A percentile compares a stretch with the other conserved stretches of the same genome.
These are phyloP conservation scores for Kuraishia molischiana DNA, from an alignment of 805 yeast genomes.

Conservation along the genomic window DNA sequence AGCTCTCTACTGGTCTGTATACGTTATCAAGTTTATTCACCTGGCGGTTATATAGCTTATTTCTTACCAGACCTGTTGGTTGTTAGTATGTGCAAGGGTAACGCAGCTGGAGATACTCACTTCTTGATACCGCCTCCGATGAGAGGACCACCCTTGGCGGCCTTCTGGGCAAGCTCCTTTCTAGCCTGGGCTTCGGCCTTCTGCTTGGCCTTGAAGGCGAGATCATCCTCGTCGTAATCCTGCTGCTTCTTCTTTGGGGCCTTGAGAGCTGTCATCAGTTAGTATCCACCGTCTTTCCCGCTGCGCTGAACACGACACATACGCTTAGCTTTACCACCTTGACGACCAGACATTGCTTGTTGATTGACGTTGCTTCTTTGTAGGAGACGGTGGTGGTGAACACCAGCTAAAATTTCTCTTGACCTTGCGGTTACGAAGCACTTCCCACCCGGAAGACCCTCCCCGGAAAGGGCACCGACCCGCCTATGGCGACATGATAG, in stretches of 20 bases:
- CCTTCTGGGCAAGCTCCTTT: slow-evolving; percentile 82
- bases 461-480: too few species aligned
- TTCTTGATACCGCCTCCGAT: slow-evolving; percentile 95
- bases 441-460: too few species aligned
- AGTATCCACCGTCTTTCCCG: neutral
- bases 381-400: too few species aligned
- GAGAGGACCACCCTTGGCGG: slow-evolving; percentile 84
- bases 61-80: slow-evolving; percentile 2
- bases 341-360: slow-evolving; percentile 20
- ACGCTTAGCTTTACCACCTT: slow-evolving; percentile 95
- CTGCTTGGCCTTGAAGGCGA: slow-evolving; percentile 88
- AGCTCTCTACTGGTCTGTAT: too few species aligned
- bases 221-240: slow-evolving; percentile 77
- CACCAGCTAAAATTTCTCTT: too few species aligned
- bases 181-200: slow-evolving; percentile 91
- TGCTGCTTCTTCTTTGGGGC: slow-evolving; percentile 74
- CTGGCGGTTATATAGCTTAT: neutral
- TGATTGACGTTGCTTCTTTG: too few species aligned
- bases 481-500: too few species aligned
- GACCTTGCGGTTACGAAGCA: too few species aligned
- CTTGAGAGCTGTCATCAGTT: slow-evolving; percentile 38
- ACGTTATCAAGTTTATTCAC: neutral
- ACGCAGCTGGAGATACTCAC: slow-evolving; percentile 45
- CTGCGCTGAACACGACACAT: slow-evolving; percentile 14
- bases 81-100: neutral